These are phyloP conservation scores for Ascochyta clinopodiicola DNA, from an alignment of 2,329 filamentous ascomycete species.

Conservation along the genomic window DNA sequence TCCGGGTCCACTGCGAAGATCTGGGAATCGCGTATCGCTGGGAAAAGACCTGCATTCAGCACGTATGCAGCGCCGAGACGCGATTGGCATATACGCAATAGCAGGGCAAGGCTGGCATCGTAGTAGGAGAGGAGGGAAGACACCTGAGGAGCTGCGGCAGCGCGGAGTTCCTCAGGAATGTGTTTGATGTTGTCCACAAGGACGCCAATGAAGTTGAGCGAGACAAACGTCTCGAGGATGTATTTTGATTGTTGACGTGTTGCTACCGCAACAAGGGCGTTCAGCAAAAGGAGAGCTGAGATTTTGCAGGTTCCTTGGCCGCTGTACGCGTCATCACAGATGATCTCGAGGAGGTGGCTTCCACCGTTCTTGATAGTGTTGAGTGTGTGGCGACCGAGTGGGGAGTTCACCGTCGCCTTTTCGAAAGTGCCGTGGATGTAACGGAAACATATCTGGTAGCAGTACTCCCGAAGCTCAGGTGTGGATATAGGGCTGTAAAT, in stretches of 20 bases:
- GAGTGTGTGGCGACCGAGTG: slow-evolving; percentile 58
- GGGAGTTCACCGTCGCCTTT: slow-evolving; percentile 48
- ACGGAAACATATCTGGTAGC: slow-evolving; percentile 90
- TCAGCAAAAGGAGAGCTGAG: slow-evolving; percentile 83
- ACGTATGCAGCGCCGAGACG: slow-evolving; percentile 83
- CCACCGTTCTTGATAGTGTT: slow-evolving; percentile 81
- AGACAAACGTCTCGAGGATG: slow-evolving; percentile 79
- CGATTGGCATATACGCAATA: slow-evolving; percentile 84
- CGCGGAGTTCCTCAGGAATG: slow-evolving; percentile 70
- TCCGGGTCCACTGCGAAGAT: slow-evolving; percentile 92
- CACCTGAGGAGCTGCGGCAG: slow-evolving; percentile 55
- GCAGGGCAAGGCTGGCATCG: slow-evolving; percentile 79
- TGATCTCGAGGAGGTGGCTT: slow-evolving; percentile 79
- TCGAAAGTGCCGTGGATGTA: slow-evolving; percentile 75
- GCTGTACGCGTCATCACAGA: slow-evolving; percentile 92
- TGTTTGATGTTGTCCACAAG: slow-evolving; percentile 85
- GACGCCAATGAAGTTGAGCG: slow-evolving; percentile 89
- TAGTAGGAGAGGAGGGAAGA: slow-evolving; percentile 65
- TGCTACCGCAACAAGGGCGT: slow-evolving; percentile 76
- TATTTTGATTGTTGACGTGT: slow-evolving; percentile 74
- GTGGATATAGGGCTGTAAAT: slow-evolving; percentile 76
- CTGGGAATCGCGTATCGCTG: slow-evolving; percentile 78
- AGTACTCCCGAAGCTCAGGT: slow-evolving; percentile 76
- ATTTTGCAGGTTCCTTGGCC: slow-evolving; percentile 83
- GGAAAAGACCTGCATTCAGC: slow-evolving; percentile 88